A percentile compares a stretch with the other conserved stretches of the same genome.
Conservation (phyloP, 1,284 basidiomycete species). For the Cystobasidiaceae sp. region DNA sequence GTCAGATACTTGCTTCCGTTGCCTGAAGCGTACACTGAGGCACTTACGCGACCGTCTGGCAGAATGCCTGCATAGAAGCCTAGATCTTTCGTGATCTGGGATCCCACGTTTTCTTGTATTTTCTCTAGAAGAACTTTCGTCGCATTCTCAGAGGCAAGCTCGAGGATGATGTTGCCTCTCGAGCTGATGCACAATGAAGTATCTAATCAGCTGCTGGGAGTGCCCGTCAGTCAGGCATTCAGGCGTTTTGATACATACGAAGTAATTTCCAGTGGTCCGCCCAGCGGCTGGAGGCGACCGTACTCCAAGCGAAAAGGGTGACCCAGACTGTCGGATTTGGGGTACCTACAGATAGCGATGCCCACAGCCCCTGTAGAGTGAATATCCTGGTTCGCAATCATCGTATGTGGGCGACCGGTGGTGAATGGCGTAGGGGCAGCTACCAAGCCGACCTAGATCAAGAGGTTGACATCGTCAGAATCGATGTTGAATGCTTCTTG, state of each 20-base stretch:
- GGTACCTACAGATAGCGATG: conserved; percentile 23
- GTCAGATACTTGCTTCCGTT: too few species aligned
- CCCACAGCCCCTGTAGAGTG: conserved; percentile 31
- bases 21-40: not conserved
- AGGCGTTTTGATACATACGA: not conserved
- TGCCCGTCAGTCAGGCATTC: not conserved
- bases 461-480: too few species aligned
- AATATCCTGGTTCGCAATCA: conserved; percentile 18
- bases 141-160: conserved; percentile 24
- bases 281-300: conserved; percentile 11
- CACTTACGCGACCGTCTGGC: conserved; percentile 9
- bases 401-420: conserved; percentile 29
- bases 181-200: conserved; percentile 8
- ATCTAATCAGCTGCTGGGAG: not conserved
- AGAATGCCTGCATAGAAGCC: conserved; percentile 27
- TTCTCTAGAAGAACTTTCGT: conserved; percentile 20
- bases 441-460: conserved; percentile 22
- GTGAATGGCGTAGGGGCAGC: conserved; percentile 32
- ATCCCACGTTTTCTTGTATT: conserved; percentile 11
- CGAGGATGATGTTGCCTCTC: conserved; percentile 34
- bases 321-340: not conserved
- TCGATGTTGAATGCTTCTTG: too few species aligned
- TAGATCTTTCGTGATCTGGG: conserved; percentile 24
- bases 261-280: conserved; percentile 23
- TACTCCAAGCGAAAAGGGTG: conserved; percentile 4